Percentiles rank a stretch among this genome's conserved stretches.
Conservation (phyloP, 441 rosid species). For the Lepidium campestre region DNA sequence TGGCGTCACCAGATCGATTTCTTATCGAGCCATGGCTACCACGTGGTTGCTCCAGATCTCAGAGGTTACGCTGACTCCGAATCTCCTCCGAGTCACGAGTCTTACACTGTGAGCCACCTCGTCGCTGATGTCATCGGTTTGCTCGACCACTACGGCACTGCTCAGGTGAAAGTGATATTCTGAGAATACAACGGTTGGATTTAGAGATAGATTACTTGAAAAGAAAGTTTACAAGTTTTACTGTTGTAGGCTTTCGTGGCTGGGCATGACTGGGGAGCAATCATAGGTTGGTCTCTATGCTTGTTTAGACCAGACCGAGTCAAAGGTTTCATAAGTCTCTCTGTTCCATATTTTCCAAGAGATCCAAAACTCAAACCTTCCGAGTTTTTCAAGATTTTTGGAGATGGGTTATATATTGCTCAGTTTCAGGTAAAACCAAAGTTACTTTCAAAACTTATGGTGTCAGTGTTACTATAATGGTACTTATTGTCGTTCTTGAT, state of each 20-base stretch:
- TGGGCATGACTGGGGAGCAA: constrained; percentile 80
- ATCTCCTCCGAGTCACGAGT: constrained; percentile 35
- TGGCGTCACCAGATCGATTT: constrained; percentile 68
- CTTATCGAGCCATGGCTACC: constrained; percentile 54
- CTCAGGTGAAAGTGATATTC: constrained; percentile 37
- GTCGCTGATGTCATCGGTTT: constrained; percentile 60
- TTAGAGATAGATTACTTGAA: neutral
- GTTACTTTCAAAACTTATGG: neutral
- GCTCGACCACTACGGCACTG: constrained; percentile 54
- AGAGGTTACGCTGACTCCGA: constrained; percentile 61
- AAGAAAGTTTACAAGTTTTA: neutral
- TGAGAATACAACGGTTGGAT: neutral
- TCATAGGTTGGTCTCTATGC: constrained; percentile 48
- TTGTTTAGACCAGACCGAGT: constrained; percentile 59
- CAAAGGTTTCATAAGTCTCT: constrained; percentile 48
- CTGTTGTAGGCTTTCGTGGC: constrained; percentile 53
- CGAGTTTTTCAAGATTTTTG: constrained; percentile 27
- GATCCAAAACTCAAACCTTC: constrained; percentile 35
- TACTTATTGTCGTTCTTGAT: neutral
- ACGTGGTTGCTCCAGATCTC: constrained; percentile 63
- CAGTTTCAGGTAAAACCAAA: constrained; percentile 52
- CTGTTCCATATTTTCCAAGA: constrained; percentile 44
- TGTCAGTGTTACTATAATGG: neutral
- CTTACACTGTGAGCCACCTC: constrained; percentile 45
- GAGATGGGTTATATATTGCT: constrained; percentile 54